A percentile compares a stretch with the other conserved stretches of the same genome.
Conservation (phyloP, 352 stramenopile genomes). For the Globisporangium middletonii region DNA sequence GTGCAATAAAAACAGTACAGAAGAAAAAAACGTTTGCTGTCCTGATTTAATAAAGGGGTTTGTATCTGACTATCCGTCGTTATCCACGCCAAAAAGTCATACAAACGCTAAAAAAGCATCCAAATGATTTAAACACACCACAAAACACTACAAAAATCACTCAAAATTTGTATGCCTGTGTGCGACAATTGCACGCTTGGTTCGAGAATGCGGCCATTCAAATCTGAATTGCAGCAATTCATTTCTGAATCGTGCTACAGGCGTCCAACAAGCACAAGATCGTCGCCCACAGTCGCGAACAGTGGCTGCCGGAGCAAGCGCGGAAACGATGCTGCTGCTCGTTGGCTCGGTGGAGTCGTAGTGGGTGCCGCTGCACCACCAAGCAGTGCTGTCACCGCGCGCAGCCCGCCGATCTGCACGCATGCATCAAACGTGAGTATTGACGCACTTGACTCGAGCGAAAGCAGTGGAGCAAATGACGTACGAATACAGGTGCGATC, state of each 20-base stretch:
- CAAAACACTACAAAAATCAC: no score
- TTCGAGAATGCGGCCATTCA: no score
- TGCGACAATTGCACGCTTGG: no score
- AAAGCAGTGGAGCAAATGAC: conserved; percentile 10
- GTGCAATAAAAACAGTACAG: no score
- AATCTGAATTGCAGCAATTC: background rate
- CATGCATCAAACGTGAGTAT: background rate
- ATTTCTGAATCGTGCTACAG: background rate
- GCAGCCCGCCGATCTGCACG: conserved; percentile 53
- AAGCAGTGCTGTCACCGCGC: conserved; percentile 31
- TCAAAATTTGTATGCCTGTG: no score
- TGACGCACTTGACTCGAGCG: background rate
- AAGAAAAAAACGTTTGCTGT: no score
- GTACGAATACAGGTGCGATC: conserved; percentile 75
- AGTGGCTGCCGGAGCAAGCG: background rate
- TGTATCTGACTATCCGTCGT: no score
- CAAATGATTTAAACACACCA: no score
- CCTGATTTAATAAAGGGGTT: no score
- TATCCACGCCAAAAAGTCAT: no score
- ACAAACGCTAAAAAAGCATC: no score
- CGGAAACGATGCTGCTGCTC: background rate
- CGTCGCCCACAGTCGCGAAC: conserved; percentile 2
- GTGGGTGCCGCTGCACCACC: conserved; percentile 2
- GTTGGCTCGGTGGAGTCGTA: background rate
- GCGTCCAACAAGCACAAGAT: conserved; percentile 13